phyloP scores from a whole-genome alignment of 768 basidiomycete species.

The Rhodotorula paludigena region DNA sequence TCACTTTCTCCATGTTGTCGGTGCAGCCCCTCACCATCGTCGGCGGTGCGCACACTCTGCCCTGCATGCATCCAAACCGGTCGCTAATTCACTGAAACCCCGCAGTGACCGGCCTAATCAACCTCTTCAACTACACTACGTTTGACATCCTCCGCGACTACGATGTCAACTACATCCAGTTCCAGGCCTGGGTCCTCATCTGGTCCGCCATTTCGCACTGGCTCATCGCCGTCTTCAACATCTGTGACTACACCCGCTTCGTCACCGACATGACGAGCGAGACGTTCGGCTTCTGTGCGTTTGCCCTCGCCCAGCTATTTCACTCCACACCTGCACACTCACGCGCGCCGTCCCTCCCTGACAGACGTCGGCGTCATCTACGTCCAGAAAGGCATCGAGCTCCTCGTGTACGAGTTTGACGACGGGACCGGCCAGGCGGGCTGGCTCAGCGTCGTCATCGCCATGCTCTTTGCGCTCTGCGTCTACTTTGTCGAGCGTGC shows the following conservation, averaged over 20 bases:
- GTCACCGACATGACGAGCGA: conserved; percentile 45
- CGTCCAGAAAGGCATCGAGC: conserved; percentile 43
- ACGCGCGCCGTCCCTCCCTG: not conserved
- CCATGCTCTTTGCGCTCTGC: conserved; percentile 42
- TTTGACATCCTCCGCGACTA: conserved; percentile 41
- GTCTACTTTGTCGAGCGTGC: conserved; percentile 42
- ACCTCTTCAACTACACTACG: conserved; percentile 45
- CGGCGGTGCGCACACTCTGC: conserved; percentile 54
- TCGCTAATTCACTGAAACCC: not conserved
- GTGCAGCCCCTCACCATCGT: conserved; percentile 88
- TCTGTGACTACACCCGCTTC: conserved; percentile 43
- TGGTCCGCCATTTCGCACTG: conserved; percentile 46
- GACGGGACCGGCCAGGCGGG: conserved; percentile 28
- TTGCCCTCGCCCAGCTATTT: not conserved
- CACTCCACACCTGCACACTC: too few species aligned
- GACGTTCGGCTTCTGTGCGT: conserved; percentile 38
- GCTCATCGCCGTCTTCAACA: conserved; percentile 41
- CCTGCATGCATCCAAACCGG: too few species aligned
- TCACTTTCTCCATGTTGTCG: conserved; percentile 77
- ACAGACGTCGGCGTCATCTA: conserved; percentile 42
- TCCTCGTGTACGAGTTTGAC: conserved; percentile 42
- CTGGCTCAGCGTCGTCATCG: conserved; percentile 44
- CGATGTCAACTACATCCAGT: conserved; percentile 44
- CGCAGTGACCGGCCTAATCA: conserved; percentile 34
- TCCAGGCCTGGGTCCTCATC: conserved; percentile 43